phyloP scores from a whole-genome alignment of 177 flowering plant species.

The Vitis hybrid region DNA sequence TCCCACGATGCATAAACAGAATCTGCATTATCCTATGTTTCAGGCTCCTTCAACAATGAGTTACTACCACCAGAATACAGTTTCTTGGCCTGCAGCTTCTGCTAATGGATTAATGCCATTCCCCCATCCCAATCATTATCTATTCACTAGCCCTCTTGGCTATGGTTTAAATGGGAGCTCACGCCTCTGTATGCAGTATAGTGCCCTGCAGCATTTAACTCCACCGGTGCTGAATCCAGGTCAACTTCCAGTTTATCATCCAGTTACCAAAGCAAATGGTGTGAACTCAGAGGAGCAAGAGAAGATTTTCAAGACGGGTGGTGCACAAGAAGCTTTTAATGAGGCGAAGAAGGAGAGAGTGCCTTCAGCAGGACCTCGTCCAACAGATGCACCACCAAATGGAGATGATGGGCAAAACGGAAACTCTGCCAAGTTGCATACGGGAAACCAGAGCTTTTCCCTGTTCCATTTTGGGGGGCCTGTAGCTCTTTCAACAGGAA shows the following conservation, averaged over 20 bases:
- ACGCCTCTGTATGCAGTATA: slow-evolving; percentile 65
- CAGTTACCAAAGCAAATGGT: slow-evolving; percentile 36
- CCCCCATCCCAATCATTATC: slow-evolving; percentile 57
- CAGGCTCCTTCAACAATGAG: slow-evolving; percentile 66
- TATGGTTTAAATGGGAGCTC: slow-evolving; percentile 65
- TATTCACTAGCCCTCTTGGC: slow-evolving; percentile 56
- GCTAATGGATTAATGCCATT: slow-evolving; percentile 67
- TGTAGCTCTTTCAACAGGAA: slow-evolving; percentile 48
- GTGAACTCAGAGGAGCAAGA: slow-evolving; percentile 35
- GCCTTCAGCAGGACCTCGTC: slow-evolving; percentile 14
- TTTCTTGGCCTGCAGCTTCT: slow-evolving; percentile 68
- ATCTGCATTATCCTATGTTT: slow-evolving; percentile 48
- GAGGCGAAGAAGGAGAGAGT: slow-evolving; percentile 23
- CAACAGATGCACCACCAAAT: slow-evolving; percentile 14
- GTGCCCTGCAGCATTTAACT: slow-evolving; percentile 48
- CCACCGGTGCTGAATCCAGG: slow-evolving; percentile 48
- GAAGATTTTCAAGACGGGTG: slow-evolving; percentile 26
- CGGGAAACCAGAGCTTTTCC: slow-evolving; percentile 55
- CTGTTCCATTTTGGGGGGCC: slow-evolving; percentile 94
- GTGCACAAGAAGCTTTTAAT: slow-evolving; percentile 20
- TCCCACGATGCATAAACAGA: slow-evolving; percentile 45
- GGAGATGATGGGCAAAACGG: slow-evolving; percentile 26
- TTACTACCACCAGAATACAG: slow-evolving; percentile 68
- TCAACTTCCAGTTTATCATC: slow-evolving; percentile 60
- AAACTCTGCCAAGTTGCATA: slow-evolving; percentile 30